A percentile compares a stretch with the other conserved stretches of the same genome.
Evolutionary conservation across 345 rosid genomes (phyloP).

Genomic region (Gossypium bickii): DNA sequence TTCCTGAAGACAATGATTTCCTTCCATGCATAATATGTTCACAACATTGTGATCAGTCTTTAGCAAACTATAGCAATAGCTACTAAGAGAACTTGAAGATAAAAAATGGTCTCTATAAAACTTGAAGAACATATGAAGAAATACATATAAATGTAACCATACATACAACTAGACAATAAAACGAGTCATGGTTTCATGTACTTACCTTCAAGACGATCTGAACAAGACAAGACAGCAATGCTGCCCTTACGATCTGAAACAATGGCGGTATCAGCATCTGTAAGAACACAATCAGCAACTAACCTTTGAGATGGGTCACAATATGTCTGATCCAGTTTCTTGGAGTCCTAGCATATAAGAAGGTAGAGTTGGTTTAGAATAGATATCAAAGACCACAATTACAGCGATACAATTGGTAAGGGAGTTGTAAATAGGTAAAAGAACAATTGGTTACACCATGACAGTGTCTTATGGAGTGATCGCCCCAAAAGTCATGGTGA

Average conservation of each 20-base stretch:
- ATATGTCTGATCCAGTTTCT: slow-evolving; percentile 75
- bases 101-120: background rate
- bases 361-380: slow-evolving; percentile 16
- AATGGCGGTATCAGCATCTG: slow-evolving; percentile 74
- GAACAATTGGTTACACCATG: background rate
- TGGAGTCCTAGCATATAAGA: slow-evolving; percentile 50
- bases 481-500: background rate
- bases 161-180: background rate
- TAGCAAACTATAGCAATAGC: background rate
- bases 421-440: background rate
- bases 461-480: background rate
- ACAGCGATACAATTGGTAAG: background rate
- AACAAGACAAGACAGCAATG: slow-evolving; percentile 77
- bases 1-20: background rate
- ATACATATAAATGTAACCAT: background rate
- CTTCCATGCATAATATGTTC: background rate
- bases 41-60: background rate
- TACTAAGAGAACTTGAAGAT: background rate
- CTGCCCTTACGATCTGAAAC: slow-evolving; percentile 98
- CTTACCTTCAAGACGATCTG: slow-evolving; percentile 63
- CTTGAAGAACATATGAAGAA: background rate
- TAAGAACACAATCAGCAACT: slow-evolving; percentile 89
- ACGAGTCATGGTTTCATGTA: background rate
- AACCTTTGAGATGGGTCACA: slow-evolving; percentile 96
- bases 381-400: slow-evolving; percentile 3